Base-by-base conservation (phyloP, 225 moss, liverwort and hornwort genomes). In the Marchantia paleacea region DNA sequence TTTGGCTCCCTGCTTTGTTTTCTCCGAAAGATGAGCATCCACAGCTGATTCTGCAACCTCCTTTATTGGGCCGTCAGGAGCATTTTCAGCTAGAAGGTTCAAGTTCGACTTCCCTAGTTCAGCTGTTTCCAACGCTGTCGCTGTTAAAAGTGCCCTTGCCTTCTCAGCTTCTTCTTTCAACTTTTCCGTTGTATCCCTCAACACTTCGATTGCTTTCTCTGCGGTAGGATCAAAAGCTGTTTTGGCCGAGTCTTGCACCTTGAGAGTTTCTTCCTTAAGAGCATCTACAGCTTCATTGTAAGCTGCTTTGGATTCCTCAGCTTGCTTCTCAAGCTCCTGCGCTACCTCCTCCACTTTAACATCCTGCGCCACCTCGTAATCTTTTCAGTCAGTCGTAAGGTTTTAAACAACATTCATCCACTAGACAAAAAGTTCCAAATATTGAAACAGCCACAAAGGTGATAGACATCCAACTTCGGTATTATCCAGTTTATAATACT, bases 111-210 rank as follows among this genome's bases (percentile, higher is more conserved):
- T 97, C 72, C 93, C 93, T 64, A 90, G 85, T 61, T 69, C 81
- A 49, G 93, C 97, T 72, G 97, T 92, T 82, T 97, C 97, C 28
- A 89, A 79, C 12, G 94, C 97, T n/a, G 95, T 82, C 24, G 79
- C 84, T 61, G 93, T 83, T 50, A 97, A 85, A 68, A 86, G 85
- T 63, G 86, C 91, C 77, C 92, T 86, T 28, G 94, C 92, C 53
- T 85, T 84, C 53, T 93, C 95, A 69, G 97, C 97, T 85, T 97
- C 94, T 84, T 85, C 93, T 22, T 87, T 81, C 50, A 97, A 84
- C 80, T 91, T 93, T 70, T 91, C 94, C 22, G 94, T 95, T 65
- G 94, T 93, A 69, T 97, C 97, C 83, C 87, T 89, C 82, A 95
- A 83, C 84, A 91, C 93, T 87, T 91, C 94, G 78, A 94, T 83